Conservation (phyloP, 78 protist species). For the Dictyostelium discoideum region DNA sequence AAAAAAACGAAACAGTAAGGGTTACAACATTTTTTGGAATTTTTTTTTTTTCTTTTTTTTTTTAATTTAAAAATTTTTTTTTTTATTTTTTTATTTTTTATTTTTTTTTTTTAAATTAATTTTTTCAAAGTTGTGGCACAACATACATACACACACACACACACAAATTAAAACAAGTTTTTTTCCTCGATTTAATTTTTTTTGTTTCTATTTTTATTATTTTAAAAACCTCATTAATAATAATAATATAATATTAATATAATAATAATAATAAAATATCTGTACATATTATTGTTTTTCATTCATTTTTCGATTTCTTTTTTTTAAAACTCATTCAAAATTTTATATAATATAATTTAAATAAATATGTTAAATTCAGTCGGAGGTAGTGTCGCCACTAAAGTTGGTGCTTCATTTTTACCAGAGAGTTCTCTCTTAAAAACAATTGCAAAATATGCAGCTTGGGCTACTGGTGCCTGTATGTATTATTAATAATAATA, state of each 20-base stretch:
- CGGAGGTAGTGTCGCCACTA: conserved; percentile 27
- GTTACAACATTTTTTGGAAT: not conserved
- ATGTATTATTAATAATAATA: not conserved
- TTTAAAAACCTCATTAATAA: not conserved
- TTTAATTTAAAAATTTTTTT: not conserved
- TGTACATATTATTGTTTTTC: not conserved
- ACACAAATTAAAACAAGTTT: not conserved
- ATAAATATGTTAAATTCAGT: not conserved
- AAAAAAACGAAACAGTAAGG: not conserved
- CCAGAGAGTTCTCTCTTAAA: conserved; percentile 29
- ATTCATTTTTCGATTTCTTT: not conserved
- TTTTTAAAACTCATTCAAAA: not conserved
- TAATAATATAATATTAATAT: not conserved
- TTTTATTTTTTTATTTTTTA: not conserved
- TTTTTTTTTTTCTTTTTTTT: not conserved
- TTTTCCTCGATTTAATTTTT: not conserved
- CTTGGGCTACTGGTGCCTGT: conserved; percentile 51
- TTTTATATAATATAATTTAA: not conserved
- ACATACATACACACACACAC: not conserved
- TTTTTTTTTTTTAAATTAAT: not conserved
- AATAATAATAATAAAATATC: not conserved
- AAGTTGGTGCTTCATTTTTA: conserved; percentile 19
- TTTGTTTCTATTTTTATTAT: not conserved
- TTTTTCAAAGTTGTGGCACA: not conserved
- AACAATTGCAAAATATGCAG: not conserved